phyloP scores from a whole-genome alignment of 352 stramenopile genomes.

The Paralagenidium karlingii region DNA sequence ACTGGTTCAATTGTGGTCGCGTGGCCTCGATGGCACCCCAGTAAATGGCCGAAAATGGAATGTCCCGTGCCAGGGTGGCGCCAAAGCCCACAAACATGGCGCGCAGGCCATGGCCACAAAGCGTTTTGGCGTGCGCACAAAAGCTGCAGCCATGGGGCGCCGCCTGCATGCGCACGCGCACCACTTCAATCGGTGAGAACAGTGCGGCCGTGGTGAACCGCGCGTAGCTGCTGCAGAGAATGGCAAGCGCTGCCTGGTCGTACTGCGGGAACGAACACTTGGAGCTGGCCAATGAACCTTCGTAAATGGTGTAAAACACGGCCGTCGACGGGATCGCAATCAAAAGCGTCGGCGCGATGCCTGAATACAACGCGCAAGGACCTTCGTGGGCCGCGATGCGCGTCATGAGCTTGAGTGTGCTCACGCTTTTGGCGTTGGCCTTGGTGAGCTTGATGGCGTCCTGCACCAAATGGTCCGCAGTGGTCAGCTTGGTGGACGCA shows the following conservation, averaged over 20 bases:
- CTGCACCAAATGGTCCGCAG: no score
- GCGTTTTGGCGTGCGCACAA: conserved; percentile 18
- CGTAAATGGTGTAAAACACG: conserved; percentile 91
- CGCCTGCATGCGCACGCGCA: conserved; percentile 79
- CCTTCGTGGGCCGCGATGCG: conserved; percentile 52
- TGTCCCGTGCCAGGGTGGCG: conserved; percentile 86
- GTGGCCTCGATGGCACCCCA: conserved; percentile 86
- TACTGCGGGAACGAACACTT: conserved; percentile 22
- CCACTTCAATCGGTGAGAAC: conserved; percentile 79
- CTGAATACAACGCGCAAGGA: conserved; percentile 54
- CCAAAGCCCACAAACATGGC: conserved; percentile 61
- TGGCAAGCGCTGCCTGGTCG: conserved; percentile 24
- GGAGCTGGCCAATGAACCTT: conserved; percentile 37
- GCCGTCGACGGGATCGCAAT: conserved; percentile 89
- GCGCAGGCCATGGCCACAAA: conserved; percentile 21
- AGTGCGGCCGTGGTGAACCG: conserved; percentile 42
- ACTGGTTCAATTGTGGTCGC: conserved; percentile 26
- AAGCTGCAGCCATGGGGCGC: conserved; percentile 40
- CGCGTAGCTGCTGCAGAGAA: conserved; percentile 32
- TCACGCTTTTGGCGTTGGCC: no score
- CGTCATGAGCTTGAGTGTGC: conserved; percentile 46
- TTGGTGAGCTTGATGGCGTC: no score
- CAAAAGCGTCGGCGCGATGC: conserved; percentile 80
- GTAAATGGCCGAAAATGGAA: conserved; percentile 93
- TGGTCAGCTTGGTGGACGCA: no score